A percentile compares a stretch with the other conserved stretches of the same genome.
phyloP scores from a whole-genome alignment of 805 yeast species.

The Candida tibetensis region DNA sequence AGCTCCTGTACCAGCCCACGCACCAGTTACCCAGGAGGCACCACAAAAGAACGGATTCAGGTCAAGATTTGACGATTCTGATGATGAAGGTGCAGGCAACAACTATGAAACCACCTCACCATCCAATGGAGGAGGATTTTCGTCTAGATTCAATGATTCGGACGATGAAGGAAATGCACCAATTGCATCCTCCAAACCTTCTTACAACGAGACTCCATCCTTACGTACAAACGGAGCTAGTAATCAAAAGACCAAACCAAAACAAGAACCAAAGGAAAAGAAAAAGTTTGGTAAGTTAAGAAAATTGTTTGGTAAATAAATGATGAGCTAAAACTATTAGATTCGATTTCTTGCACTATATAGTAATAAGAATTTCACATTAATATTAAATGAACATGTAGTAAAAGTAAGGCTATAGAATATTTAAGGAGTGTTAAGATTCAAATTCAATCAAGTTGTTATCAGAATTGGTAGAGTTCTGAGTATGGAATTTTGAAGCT shows the following conservation, averaged over 20 bases:
- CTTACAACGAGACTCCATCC: not conserved
- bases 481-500: slow-evolving; percentile 4
- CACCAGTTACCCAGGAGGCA: slow-evolving; percentile 1
- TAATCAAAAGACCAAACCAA: slow-evolving; percentile 4
- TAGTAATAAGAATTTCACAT: too few relatives aligned
- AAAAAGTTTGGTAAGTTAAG: slow-evolving; percentile 36
- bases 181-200: slow-evolving; percentile 5
- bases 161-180: slow-evolving; percentile 11
- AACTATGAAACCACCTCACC: not conserved
- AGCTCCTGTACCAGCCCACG: slow-evolving; percentile 6
- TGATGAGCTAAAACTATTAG: too few relatives aligned
- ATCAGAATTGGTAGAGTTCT: not conserved
- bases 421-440: slow-evolving; percentile 23
- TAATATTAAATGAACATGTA: too few relatives aligned
- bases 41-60: slow-evolving; percentile 11
- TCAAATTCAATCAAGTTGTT: slow-evolving; percentile 43
- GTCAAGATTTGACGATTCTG: slow-evolving; percentile 30
- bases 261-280: slow-evolving; percentile 27
- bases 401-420: too few relatives aligned
- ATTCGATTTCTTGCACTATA: too few relatives aligned
- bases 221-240: not conserved
- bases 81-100: slow-evolving; percentile 18
- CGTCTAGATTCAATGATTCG: slow-evolving; percentile 13
- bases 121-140: slow-evolving; percentile 4
- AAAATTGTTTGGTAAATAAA: slow-evolving; percentile 37